A percentile compares a stretch with the other conserved stretches of the same genome.
Conservation (phyloP, 257 asterid species). For the Penstemon eatonii region DNA sequence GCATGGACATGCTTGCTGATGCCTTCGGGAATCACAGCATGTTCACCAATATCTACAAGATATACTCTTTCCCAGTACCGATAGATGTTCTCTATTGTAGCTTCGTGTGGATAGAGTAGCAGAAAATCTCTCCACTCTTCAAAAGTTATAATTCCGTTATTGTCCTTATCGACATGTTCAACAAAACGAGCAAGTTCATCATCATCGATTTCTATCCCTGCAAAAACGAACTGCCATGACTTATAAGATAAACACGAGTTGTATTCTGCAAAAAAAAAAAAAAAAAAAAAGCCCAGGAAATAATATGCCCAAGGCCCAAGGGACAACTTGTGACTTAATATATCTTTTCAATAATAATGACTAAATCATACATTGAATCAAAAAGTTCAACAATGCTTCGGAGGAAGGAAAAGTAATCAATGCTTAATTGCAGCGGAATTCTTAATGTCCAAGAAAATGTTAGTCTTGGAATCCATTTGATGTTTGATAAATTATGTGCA, state of each 20-base stretch:
- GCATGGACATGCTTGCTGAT: constrained; percentile 88
- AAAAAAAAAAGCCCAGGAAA: background rate
- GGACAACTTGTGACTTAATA: too few relatives aligned
- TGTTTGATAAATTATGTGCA: too few relatives aligned
- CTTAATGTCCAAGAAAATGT: too few relatives aligned
- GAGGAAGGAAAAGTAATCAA: too few relatives aligned
- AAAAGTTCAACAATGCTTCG: too few relatives aligned
- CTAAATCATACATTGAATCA: too few relatives aligned
- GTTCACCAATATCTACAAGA: constrained; percentile 95
- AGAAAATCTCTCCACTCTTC: constrained; percentile 99
- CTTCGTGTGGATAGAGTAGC: constrained; percentile 94
- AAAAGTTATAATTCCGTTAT: constrained; percentile 88
- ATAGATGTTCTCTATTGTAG: constrained; percentile 87
- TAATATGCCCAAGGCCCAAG: background rate
- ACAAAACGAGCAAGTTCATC: constrained; percentile 95
- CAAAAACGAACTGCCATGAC: constrained; percentile 66
- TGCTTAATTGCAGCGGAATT: too few relatives aligned
- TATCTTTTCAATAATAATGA: too few relatives aligned
- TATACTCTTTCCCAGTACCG: constrained; percentile 90
- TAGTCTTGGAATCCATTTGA: too few relatives aligned
- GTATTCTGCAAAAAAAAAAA: constrained; percentile 17
- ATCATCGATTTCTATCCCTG: constrained; percentile 93
- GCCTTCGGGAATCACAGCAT: constrained; percentile 91
- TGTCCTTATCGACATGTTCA: constrained; percentile 94
- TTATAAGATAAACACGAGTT: constrained; percentile 55